Conservation (phyloP, 805 yeast species). For the Kodamaea lidongshanica region DNA sequence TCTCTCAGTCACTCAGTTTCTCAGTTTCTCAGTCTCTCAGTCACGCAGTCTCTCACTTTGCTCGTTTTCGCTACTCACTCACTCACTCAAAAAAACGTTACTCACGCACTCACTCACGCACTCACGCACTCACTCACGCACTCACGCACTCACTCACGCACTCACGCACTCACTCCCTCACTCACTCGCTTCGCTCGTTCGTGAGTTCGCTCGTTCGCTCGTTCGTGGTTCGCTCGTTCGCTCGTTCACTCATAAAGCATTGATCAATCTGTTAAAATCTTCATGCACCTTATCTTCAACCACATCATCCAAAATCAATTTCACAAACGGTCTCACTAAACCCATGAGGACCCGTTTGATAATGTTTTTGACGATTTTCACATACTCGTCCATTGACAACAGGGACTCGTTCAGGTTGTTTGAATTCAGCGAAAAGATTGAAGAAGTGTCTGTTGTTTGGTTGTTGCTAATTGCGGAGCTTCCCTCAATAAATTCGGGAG, state of each 20-base stretch:
- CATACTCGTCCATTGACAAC: conserved; percentile 28
- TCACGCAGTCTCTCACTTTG: too few relatives aligned
- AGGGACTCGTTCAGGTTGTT: conserved; percentile 16
- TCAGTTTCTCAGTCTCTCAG: too few relatives aligned
- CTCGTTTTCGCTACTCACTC: too few relatives aligned
- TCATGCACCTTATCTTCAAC: conserved; percentile 25
- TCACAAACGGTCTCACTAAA: conserved; percentile 33
- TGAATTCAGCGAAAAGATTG: conserved; percentile 32
- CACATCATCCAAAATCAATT: conserved; percentile 22
- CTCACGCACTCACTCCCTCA: too few relatives aligned
- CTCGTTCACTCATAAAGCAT: conserved; percentile 16
- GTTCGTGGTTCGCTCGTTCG: too few relatives aligned
- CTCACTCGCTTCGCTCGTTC: too few relatives aligned
- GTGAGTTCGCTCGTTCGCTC: too few relatives aligned
- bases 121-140: too few relatives aligned
- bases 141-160: too few relatives aligned
- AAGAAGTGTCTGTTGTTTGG: conserved; percentile 23
- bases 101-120: too few relatives aligned
- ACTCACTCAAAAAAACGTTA: too few relatives aligned
- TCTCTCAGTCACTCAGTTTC: too few relatives aligned
- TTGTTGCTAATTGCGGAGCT: not conserved
- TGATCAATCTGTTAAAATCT: conserved; percentile 26
- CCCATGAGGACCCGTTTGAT: conserved; percentile 28
- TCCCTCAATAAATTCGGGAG: conserved; percentile 4
- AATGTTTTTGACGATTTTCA: conserved; percentile 21